Evolutionary conservation across 805 yeast genomes (phyloP).

Genomic region (Hanseniaspora singularis): DNA sequence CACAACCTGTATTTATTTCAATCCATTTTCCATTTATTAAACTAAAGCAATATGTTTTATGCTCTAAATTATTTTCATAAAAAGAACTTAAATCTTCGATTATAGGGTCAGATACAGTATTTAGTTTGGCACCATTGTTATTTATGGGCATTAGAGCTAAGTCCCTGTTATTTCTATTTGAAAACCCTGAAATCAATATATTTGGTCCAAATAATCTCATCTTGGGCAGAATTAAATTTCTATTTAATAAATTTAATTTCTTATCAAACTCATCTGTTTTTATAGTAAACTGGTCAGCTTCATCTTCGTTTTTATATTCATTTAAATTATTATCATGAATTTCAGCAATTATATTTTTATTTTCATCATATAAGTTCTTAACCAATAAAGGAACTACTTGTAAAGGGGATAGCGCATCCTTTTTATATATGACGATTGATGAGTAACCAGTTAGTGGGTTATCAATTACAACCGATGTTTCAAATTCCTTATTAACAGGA

Average conservation of each 20-base stretch:
- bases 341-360: slow-evolving; percentile 27
- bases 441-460: slow-evolving; percentile 17
- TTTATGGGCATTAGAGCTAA: slow-evolving; percentile 29
- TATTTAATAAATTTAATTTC: slow-evolving; percentile 26
- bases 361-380: slow-evolving; percentile 13
- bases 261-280: slow-evolving; percentile 19
- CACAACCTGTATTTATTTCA: slow-evolving; percentile 40
- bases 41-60: slow-evolving; percentile 27
- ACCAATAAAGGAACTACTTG: slow-evolving; percentile 26
- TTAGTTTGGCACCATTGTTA: slow-evolving; percentile 41
- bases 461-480: slow-evolving; percentile 17
- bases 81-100: neutral
- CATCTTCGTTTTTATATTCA: slow-evolving; percentile 22
- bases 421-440: slow-evolving; percentile 16
- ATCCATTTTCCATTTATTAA: slow-evolving; percentile 43
- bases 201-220: slow-evolving; percentile 59
- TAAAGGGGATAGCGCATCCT: slow-evolving; percentile 23
- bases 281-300: slow-evolving; percentile 26
- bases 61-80: slow-evolving; percentile 15
- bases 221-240: slow-evolving; percentile 41
- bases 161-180: slow-evolving; percentile 30
- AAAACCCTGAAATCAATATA: slow-evolving; percentile 48
- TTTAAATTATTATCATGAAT: slow-evolving; percentile 21
- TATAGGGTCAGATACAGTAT: slow-evolving; percentile 25
- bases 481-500: slow-evolving; percentile 6